phyloP scores from a whole-genome alignment of 2,329 filamentous ascomycete genomes.

The Pseudogymnoascus sp. region DNA sequence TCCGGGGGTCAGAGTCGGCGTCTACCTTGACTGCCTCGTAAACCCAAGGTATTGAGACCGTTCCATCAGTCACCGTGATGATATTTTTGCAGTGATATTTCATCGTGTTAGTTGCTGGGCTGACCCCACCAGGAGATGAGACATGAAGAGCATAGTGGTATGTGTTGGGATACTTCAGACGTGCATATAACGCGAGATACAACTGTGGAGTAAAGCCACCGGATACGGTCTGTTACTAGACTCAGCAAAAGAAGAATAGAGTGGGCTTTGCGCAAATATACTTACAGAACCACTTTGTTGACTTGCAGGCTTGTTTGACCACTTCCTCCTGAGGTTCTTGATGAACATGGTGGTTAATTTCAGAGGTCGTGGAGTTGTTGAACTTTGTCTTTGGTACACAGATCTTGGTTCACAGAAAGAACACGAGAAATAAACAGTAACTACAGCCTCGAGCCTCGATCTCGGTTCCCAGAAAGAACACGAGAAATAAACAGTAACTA shows the following conservation, averaged over 20 bases:
- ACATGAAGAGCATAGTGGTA: background rate
- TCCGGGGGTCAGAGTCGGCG: background rate
- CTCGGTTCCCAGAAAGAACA: too few species aligned
- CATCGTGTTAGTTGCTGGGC: background rate
- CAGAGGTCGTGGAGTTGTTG: background rate
- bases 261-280: background rate
- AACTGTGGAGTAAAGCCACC: background rate
- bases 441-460: too few species aligned
- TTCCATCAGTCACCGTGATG: background rate
- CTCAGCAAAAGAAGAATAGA: background rate
- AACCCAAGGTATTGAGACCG: background rate
- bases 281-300: background rate
- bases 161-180: background rate
- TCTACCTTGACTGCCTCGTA: background rate
- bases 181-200: background rate
- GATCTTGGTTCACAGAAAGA: background rate
- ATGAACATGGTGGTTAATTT: background rate
- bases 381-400: background rate
- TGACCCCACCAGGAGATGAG: background rate
- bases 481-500: background rate
- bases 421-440: background rate
- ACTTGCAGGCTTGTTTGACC: background rate
- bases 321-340: background rate
- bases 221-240: background rate
- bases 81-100: constrained; percentile 30